Evolutionary conservation across 2,329 filamentous ascomycete genomes (phyloP), one percentile per base, ranked within the genome.

Genomic region (Fusarium fracticaudum): DNA sequence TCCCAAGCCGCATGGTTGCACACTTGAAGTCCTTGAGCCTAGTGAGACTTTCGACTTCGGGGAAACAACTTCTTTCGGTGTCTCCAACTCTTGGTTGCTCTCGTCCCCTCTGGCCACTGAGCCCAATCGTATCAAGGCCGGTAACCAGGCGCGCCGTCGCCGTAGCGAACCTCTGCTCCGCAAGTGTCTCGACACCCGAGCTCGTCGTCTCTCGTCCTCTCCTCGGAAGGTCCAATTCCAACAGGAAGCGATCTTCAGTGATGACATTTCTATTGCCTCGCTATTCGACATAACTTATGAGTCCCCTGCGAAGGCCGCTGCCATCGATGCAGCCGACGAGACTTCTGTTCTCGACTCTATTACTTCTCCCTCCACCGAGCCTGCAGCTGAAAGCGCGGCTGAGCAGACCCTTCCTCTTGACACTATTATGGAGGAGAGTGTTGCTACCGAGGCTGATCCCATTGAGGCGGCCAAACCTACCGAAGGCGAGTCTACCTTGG

Each of bases 111-210:
- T 76, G n/a, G 60, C 66, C 4, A 73, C 62, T 4, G 73, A 78
- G 43, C 69, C 76, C 31, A 69, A 71, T 26, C 73, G 77, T n/a
- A 76, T 76, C 29, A 68, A 69, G 60, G 74, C 71, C 33, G 58
- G 75, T 29, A 79, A 75, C 41, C 64, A 74, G 26, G 64, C 67
- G 15, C 74, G 74, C 18, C 80, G 81, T n/a, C 75, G 82, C 40
- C 80, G 76, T 38, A 83, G 82, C 50, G 82, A 83, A 64, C 82
- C 82, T 31, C 73, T 83, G 29, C 53, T 81, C n/a, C 79, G 79
- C 40, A 77, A 73, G 57, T 71, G 62, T 45, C 61, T 77, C 8
- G 73, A 76, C 58, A 64, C 65, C 10, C 76, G 71, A 57, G 67
- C 75, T 6, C 79, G 78, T 24, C 79, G 80, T 26, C 73, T 71